Conservation (phyloP, 129 eudicot species). For the Tagetes erecta region DNA sequence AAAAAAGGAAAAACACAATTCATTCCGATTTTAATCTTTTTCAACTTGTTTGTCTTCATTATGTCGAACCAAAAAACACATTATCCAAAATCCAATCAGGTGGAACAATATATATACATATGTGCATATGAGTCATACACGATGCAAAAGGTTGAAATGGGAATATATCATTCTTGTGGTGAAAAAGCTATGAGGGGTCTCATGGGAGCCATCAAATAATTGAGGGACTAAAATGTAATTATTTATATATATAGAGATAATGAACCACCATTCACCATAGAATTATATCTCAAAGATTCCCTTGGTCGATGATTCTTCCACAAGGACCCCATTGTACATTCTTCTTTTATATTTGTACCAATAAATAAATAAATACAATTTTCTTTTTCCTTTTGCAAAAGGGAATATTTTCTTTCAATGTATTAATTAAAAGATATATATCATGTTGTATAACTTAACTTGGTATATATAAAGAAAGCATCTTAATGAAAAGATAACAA, state of each 20-base stretch:
- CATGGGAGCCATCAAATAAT: constrained; percentile 36
- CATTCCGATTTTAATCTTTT: too few relatives aligned
- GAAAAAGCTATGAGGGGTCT: constrained; percentile 36
- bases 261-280: constrained; percentile 37
- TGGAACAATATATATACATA: constrained; percentile 30
- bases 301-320: constrained; percentile 37
- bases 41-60: too few relatives aligned
- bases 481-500: neutral
- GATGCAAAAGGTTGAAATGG: constrained; percentile 31
- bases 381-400: constrained; percentile 13
- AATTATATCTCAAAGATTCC: constrained; percentile 33
- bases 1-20: too few relatives aligned
- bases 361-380: constrained; percentile 3
- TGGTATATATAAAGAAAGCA: constrained; percentile 1
- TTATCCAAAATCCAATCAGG: constrained; percentile 8
- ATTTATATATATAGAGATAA: constrained; percentile 17
- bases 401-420: constrained; percentile 8
- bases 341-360: constrained; percentile 28
- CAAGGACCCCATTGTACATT: constrained; percentile 30
- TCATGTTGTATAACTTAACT: neutral
- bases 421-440: neutral
- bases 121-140: constrained; percentile 27
- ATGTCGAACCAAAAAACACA: neutral
- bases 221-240: constrained; percentile 31
- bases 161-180: constrained; percentile 37